Percentiles rank a stretch among this genome's conserved stretches.
phyloP scores from a whole-genome alignment of 2,329 filamentous ascomycete species.

The Aspergillus luchuensis region DNA sequence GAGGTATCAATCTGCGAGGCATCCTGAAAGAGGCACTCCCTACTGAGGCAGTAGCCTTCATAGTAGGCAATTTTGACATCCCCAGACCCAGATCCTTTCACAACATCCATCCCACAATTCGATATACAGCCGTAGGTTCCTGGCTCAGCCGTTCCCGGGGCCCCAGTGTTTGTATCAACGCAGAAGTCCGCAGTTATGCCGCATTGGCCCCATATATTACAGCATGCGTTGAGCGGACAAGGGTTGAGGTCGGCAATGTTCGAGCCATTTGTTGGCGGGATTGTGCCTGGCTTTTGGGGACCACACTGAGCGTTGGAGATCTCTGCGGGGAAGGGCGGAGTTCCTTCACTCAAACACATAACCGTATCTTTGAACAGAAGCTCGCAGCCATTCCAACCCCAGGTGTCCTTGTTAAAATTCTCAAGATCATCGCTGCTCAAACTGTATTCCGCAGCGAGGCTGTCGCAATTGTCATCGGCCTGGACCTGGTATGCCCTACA shows the following conservation, averaged over 20 bases:
- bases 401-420: constrained; percentile 46
- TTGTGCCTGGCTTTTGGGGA: constrained; percentile 29
- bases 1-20: constrained; percentile 24
- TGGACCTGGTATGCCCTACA: constrained; percentile 42
- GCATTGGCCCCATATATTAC: constrained; percentile 30
- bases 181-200: constrained; percentile 51
- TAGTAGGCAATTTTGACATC: constrained; percentile 35
- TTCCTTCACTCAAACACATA: constrained; percentile 47
- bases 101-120: constrained; percentile 45
- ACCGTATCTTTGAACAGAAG: constrained; percentile 30
- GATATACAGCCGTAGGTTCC: constrained; percentile 44
- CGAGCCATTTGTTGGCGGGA: not conserved
- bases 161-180: constrained; percentile 29
- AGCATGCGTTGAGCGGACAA: not conserved
- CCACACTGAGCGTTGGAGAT: constrained; percentile 48
- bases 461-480: constrained; percentile 36
- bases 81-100: constrained; percentile 23
- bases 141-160: constrained; percentile 40
- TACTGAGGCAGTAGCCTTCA: constrained; percentile 30
- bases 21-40: constrained; percentile 35
- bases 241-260: not conserved
- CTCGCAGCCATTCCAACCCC: constrained; percentile 48
- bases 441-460: constrained; percentile 27
- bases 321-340: constrained; percentile 43
- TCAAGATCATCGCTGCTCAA: constrained; percentile 43